A percentile compares a stretch with the other conserved stretches of the same genome.
Conservation (phyloP, 129 eudicot species). For the Chrysanthemum makinoi region DNA sequence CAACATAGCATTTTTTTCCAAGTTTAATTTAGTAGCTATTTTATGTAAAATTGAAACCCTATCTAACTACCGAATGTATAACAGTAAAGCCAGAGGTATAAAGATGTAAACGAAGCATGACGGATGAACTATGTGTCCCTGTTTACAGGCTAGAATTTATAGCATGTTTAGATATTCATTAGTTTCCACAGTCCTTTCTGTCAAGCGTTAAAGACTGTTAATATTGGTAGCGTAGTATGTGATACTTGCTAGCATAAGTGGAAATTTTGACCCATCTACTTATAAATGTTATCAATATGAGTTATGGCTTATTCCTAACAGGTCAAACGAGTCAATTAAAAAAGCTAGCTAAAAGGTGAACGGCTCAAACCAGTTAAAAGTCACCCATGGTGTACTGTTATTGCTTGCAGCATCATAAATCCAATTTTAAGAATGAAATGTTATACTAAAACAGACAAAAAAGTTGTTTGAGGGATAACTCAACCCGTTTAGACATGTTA, state of each 20-base stretch:
- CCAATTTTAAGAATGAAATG: neutral
- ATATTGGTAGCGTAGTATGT: neutral
- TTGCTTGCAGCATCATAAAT: neutral
- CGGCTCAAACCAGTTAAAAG: neutral
- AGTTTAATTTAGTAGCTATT: too few species aligned
- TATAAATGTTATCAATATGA: neutral
- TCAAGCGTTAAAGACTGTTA: neutral
- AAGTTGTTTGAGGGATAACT: constrained; percentile 4
- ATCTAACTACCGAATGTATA: too few species aligned
- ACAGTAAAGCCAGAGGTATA: too few species aligned
- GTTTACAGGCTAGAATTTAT: too few species aligned
- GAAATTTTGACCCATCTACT: neutral
- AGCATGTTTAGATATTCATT: too few species aligned
- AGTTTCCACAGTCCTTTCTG: neutral
- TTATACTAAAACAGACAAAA: neutral
- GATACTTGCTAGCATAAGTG: constrained; percentile 1
- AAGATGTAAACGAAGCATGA: too few species aligned
- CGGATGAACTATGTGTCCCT: too few species aligned
- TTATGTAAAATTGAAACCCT: too few species aligned
- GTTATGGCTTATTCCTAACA: neutral
- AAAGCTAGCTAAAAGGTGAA: neutral
- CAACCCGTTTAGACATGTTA: neutral
- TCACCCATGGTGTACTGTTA: neutral
- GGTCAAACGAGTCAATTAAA: neutral
- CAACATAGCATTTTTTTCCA: too few species aligned